Conservation (phyloP, 208 protist species). For the Leishmania guyanensis region DNA sequence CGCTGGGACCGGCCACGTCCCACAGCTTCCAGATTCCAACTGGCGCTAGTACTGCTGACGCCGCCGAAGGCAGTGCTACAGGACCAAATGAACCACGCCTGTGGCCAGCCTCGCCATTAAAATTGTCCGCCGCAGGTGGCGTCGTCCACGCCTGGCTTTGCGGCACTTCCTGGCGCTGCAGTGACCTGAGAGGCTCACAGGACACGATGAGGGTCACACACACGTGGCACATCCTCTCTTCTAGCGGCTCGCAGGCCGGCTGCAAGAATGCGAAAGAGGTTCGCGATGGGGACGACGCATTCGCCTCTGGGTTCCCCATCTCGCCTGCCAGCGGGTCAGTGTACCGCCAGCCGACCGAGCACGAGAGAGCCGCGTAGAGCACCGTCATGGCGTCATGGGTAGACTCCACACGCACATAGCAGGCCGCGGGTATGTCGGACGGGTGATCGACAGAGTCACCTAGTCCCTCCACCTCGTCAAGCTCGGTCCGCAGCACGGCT, state of each 20-base stretch:
- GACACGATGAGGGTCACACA: slow-evolving; percentile 31
- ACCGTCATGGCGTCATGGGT: slow-evolving; percentile 20
- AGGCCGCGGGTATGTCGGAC: slow-evolving; percentile 36
- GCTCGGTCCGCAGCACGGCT: slow-evolving; percentile 13
- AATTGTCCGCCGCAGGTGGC: too few relatives aligned
- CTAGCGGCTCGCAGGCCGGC: slow-evolving; percentile 9
- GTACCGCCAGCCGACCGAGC: slow-evolving; percentile 24
- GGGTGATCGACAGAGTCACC: slow-evolving; percentile 13
- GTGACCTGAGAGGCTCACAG: not conserved
- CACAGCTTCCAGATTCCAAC: slow-evolving; percentile 41
- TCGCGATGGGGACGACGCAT: not conserved
- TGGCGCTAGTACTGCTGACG: not conserved
- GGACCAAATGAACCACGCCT: not conserved
- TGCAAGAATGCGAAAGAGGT: not conserved
- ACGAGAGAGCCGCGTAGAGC: slow-evolving; percentile 25
- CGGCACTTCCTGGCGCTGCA: not conserved
- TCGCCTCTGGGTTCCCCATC: not conserved
- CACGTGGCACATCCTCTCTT: slow-evolving; percentile 27
- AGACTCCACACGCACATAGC: slow-evolving; percentile 30
- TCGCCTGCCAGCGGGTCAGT: slow-evolving; percentile 1
- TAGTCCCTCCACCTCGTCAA: not conserved
- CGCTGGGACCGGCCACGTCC: slow-evolving; percentile 33
- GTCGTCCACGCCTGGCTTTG: not conserved
- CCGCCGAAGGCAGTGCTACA: not conserved
- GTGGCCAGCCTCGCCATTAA: not conserved